Conservation (phyloP, 2,329 filamentous ascomycete species). For the Onygenales sp. region DNA sequence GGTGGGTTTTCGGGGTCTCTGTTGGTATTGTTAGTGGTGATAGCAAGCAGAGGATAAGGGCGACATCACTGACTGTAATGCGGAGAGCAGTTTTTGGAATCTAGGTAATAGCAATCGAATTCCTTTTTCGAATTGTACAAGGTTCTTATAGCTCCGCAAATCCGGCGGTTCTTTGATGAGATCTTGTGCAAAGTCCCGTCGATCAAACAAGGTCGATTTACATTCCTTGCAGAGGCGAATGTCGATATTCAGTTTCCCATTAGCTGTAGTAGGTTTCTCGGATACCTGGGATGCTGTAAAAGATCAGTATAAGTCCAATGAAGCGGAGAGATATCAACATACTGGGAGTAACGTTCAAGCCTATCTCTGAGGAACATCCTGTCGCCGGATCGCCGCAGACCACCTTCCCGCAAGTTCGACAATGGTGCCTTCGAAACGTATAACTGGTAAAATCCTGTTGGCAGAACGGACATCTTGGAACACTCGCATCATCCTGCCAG, state of each 20-base stretch:
- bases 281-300: constrained; percentile 4
- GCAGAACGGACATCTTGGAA: constrained; percentile 81
- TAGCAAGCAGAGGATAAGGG: not conserved
- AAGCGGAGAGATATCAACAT: constrained; percentile 23
- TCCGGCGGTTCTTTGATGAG: constrained; percentile 60
- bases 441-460: constrained; percentile 92
- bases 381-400: constrained; percentile 85
- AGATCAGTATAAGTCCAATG: not conserved
- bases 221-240: constrained; percentile 91
- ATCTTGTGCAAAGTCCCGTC: constrained; percentile 68
- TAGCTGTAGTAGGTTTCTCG: constrained; percentile 19
- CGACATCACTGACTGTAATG: constrained; percentile 50
- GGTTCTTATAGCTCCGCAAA: constrained; percentile 70
- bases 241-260: constrained; percentile 59
- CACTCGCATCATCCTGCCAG: constrained; percentile 84
- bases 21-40: constrained; percentile 7
- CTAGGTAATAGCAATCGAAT: constrained; percentile 72
- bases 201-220: constrained; percentile 59
- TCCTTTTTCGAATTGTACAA: constrained; percentile 78
- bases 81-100: constrained; percentile 68
- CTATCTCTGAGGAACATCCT: constrained; percentile 74
- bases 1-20: constrained; percentile 57
- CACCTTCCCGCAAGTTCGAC: constrained; percentile 82
- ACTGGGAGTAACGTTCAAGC: constrained; percentile 63
- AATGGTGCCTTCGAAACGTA: constrained; percentile 89